phyloP scores from a whole-genome alignment of 2,329 filamentous ascomycete species.

The Beauveria rudraprayagi region DNA sequence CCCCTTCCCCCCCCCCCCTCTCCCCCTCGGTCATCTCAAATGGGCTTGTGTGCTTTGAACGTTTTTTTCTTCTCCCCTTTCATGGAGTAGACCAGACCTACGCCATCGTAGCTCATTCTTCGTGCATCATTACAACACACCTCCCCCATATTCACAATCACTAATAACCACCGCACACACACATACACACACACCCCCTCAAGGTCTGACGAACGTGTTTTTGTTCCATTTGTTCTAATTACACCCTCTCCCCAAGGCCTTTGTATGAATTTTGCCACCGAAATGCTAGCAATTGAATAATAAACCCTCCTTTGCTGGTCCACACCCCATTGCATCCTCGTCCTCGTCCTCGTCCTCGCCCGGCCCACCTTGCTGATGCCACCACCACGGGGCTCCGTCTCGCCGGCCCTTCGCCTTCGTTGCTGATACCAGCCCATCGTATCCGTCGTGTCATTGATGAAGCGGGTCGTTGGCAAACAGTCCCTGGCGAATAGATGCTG shows the following conservation, averaged over 20 bases:
- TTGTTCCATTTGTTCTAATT: conserved; percentile 3
- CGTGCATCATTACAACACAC: background rate
- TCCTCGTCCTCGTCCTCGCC: background rate
- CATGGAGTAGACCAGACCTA: background rate
- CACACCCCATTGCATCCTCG: background rate
- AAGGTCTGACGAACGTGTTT: background rate
- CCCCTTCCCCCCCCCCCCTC: background rate
- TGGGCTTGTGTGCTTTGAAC: background rate
- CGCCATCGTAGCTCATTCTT: background rate
- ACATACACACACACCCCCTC: too few relatives aligned
- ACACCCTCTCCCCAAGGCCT: conserved; percentile 15
- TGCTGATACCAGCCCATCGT: conserved; percentile 25
- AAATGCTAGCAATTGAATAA: background rate
- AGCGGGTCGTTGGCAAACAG: conserved; percentile 32
- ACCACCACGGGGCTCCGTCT: conserved; percentile 1
- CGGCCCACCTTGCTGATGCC: conserved; percentile 13
- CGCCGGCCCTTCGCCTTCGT: conserved; percentile 19
- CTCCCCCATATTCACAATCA: background rate
- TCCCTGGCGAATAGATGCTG: conserved; percentile 35
- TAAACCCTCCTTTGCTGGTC: background rate
- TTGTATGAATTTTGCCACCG: background rate
- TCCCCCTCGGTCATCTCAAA: background rate
- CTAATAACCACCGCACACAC: background rate
- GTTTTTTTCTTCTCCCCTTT: background rate
- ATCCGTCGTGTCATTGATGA: conserved; percentile 23